Percentiles rank a stretch among this genome's conserved stretches.
phyloP scores from a whole-genome alignment of 257 asterid genomes.

The Apocynum venetum region DNA sequence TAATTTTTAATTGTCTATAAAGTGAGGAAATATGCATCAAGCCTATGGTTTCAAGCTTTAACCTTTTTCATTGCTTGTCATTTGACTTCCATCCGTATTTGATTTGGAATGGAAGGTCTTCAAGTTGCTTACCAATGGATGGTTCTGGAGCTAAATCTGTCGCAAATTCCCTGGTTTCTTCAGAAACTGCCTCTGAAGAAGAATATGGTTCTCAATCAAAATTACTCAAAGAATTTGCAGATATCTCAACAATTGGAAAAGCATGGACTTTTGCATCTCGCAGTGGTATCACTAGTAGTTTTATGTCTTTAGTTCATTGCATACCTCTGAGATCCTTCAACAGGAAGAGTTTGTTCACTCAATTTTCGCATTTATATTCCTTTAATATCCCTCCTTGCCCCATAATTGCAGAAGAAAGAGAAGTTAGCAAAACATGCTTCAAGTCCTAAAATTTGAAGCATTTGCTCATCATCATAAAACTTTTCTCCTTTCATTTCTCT shows the following conservation, averaged over 20 bases:
- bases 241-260: constrained; percentile 65
- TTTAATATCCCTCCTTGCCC: not conserved
- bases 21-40: not conserved
- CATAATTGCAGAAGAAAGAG: not conserved
- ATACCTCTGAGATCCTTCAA: not conserved
- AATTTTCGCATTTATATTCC: not conserved
- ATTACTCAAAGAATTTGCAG: constrained; percentile 59
- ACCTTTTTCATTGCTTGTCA: not conserved
- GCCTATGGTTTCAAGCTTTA: not conserved
- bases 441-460: not conserved
- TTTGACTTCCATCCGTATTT: not conserved
- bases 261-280: constrained; percentile 74
- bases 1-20: not conserved
- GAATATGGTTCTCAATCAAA: constrained; percentile 51
- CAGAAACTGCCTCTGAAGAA: constrained; percentile 45
- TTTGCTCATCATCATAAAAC: not conserved
- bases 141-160: constrained; percentile 30
- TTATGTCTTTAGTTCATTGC: constrained; percentile 3
- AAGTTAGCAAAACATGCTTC: not conserved
- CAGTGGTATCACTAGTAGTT: constrained; percentile 33
- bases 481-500: not conserved
- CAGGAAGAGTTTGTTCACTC: not conserved
- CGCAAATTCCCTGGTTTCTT: constrained; percentile 23
- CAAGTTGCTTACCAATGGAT: constrained; percentile 31
- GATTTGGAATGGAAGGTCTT: constrained; percentile 1